Base-by-base conservation (phyloP, 2,329 filamentous ascomycete genomes). In the Dendryphion nanum region DNA sequence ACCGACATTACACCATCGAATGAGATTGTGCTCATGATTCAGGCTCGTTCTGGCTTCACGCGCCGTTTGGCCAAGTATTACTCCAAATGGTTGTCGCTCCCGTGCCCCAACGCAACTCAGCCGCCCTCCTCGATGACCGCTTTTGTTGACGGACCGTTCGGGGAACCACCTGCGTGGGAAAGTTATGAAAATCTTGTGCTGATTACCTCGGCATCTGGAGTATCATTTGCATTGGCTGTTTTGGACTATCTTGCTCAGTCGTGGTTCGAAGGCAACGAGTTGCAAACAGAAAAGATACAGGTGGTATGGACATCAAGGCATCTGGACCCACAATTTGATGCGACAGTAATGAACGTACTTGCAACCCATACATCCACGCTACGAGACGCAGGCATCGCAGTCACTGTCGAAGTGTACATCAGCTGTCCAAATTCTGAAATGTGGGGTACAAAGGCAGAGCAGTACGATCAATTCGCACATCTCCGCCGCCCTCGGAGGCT, bases 121-220 rank as follows among this genome's bases (percentile, higher is more conserved):
- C 40, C 50, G 2, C 35, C 45, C 2, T 44, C 45, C 3, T 41
- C 45, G 2, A 31, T 60, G 18, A 53, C 45, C 1, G 56, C 55
- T 7, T 58, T 51, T 26, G 38, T 61, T 5, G 55, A 58, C 26
- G 58, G 58, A 0, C 55, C 58, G 2, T 59, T 57, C 19, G 58
- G 58, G 6, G 34, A 18, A 3, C 35, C 49, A 8, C 53, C 53
- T 4, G 23, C n/a, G 4, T 61, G 58, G 58, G 44, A 52, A 29
- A 26, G 44, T 1, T 53, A 54, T 17, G 52, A 55, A 19, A 50
- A 48, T 12, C 34, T 61, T 0, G 20, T 55, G 5, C 35, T 61
- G 3, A 18, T 61, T 8, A 41, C 50, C 2, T 50, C 51, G 2
- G 57, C 55, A 8, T 55, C 55, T 2, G 58, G 58, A 1, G 51